Evolutionary conservation across 352 stramenopile species (phyloP).

Genomic region (Plasmopara muralis): DNA sequence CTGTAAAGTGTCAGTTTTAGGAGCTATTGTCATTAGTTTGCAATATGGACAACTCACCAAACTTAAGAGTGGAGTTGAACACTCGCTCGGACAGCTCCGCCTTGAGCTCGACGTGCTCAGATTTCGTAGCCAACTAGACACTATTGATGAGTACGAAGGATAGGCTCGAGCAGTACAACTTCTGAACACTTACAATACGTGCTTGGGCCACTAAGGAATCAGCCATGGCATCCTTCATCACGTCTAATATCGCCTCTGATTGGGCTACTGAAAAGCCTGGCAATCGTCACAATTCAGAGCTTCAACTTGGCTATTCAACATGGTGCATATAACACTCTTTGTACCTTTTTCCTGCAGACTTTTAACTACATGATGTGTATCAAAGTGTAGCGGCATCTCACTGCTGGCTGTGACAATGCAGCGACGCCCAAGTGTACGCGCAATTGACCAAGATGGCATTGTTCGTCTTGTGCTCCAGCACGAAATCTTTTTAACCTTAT

Average conservation of each 20-base stretch:
- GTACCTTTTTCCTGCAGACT: conserved; percentile 70
- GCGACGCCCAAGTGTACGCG: conserved; percentile 6
- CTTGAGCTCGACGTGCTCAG: conserved; percentile 80
- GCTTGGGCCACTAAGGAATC: conserved; percentile 70
- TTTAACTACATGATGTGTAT: conserved; percentile 69
- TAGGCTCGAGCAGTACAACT: not conserved
- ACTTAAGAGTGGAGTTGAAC: conserved; percentile 87
- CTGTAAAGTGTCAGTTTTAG: conserved; percentile 16
- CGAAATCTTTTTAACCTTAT: not conserved
- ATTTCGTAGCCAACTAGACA: conserved; percentile 74
- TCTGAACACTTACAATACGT: conserved; percentile 41
- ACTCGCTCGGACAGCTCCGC: conserved; percentile 82
- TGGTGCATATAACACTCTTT: not conserved
- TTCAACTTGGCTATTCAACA: conserved; percentile 1
- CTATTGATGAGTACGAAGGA: not conserved
- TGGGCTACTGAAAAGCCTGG: conserved; percentile 63
- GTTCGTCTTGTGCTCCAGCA: conserved; percentile 2
- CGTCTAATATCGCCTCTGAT: conserved; percentile 70
- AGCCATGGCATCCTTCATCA: conserved; percentile 78
- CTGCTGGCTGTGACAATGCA: conserved; percentile 14
- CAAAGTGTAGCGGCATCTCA: conserved; percentile 26
- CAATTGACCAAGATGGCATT: not conserved
- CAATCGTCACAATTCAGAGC: not conserved
- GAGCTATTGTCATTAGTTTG: not conserved
- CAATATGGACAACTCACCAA: conserved; percentile 38